Base-by-base conservation (phyloP, 805 yeast genomes). In the Saccharomycopsis guyanensis region DNA sequence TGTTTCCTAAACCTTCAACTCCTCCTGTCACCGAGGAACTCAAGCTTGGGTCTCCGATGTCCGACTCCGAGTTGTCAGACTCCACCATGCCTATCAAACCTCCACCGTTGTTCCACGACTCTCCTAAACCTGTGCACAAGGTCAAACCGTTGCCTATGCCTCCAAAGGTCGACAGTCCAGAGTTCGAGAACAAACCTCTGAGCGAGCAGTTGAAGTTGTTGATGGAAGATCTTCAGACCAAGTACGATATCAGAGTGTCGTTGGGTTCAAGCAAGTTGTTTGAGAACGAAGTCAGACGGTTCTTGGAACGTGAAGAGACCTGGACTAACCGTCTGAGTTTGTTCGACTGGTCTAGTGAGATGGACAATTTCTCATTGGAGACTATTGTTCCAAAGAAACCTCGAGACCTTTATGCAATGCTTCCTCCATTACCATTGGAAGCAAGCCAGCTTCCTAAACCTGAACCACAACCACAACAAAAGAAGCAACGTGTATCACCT, bases 281-380 rank as follows among this genome's bases (percentile, higher is more conserved):
- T 15, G 37, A 33, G 20, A 33, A 33, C 20, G 37, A 33, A 12
- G 37, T 33, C 8, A 8, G 20, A 12, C 37, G 20, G 37, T 33
- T 33, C 20, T 15, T 33, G 10, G 37, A 33, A 15, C 18, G 37
- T 5, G 37, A 33, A 15, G 37, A 33, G 20, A 33, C 37, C 10
- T 33, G 37, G 37, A 33, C 37, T 8, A 33, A 33, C 20, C 18
- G 37, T 8, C 37, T 33, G 37, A 33, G 37, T 15, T 33, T 33
- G 20, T 33, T 15, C 10, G 37, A 33, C 37, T 33, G 37, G 37
- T 6, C 8, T 15, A 10, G 19, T 8, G 37, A 33, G 20, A 15
- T 33, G 20, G 37, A 33, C 20, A 33, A 33, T 15, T 33, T 33
- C 10, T 33, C 37, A 7, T 33, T 33, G 37, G 37, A 33, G 20